These are phyloP conservation scores for Soucietia sequanensis DNA, from an alignment of 805 yeast species.

Conservation along the genomic window DNA sequence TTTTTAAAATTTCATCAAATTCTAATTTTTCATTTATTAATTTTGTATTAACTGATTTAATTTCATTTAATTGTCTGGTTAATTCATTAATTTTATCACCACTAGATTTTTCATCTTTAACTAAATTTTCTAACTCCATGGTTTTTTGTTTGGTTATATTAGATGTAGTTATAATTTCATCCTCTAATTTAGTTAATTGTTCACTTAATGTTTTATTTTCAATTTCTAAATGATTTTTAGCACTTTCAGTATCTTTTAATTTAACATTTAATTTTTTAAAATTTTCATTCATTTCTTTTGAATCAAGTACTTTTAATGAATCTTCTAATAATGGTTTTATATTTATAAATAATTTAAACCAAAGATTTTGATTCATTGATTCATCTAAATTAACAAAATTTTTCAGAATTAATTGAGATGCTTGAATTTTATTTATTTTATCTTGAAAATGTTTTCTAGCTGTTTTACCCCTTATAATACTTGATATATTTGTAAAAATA, in stretches of 20 bases:
- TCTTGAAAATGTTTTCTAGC: slow-evolving; percentile 48
- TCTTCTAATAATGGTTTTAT: slow-evolving; percentile 76
- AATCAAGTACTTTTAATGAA: slow-evolving; percentile 56
- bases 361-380: slow-evolving; percentile 52
- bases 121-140: slow-evolving; percentile 41
- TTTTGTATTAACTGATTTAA: slow-evolving; percentile 28
- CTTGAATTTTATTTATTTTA: slow-evolving; percentile 59
- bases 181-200: slow-evolving; percentile 30
- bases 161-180: slow-evolving; percentile 27
- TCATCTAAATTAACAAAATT: slow-evolving; percentile 55
- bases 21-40: slow-evolving; percentile 25
- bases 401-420: slow-evolving; percentile 65
- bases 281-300: slow-evolving; percentile 56
- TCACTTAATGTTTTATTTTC: slow-evolving; percentile 42
- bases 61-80: slow-evolving; percentile 25
- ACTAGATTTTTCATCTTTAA: slow-evolving; percentile 34
- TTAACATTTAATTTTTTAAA: slow-evolving; percentile 49
- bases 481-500: slow-evolving; percentile 61
- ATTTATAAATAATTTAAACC: slow-evolving; percentile 73
- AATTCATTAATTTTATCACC: slow-evolving; percentile 27
- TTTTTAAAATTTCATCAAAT: slow-evolving; percentile 23
- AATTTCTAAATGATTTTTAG: slow-evolving; percentile 25
- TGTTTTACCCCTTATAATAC: slow-evolving; percentile 61
- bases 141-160: slow-evolving; percentile 46
- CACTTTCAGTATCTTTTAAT: slow-evolving; percentile 34